Evolutionary conservation across 2,329 filamentous ascomycete genomes (phyloP), one percentile per base, ranked within the genome.

Genomic region (Fonsecaea multimorphosa): DNA sequence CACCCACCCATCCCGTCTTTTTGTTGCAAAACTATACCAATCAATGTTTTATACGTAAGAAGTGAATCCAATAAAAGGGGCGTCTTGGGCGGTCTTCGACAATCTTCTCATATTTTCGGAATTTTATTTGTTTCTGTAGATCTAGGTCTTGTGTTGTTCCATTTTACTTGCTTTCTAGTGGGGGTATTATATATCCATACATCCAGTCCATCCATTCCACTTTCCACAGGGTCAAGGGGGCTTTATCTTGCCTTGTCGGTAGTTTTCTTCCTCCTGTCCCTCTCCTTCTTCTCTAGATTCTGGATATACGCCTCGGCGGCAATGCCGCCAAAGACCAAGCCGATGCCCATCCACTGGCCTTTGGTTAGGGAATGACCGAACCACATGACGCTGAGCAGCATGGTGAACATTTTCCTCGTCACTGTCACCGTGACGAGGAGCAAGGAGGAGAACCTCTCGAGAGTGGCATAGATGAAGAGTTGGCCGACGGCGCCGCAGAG

Each of bases 321-420:
- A 75, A 99, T 93, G 58, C 94, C 95, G 29, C 93, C 93, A 81
- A 99, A 99, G 8, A 99, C 95, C 65, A 99, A 83, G 0, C 86
- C 89, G 34, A 99, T 93, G 69, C 95, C 95, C 6, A 96, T 81
- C 91, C 93, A 97, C 81, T 99, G 95, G 85, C 94, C 96, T n/a
- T 83, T 80, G 31, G 87, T 91, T 56, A 99, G 85, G 69, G 86
- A 87, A 78, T 99, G 95, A 31, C 95, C 95, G 77, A 98, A 99
- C 80, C 92, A 93, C 67, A 98, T 83, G 31, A 99, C 95, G 61
- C 92, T 97, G 58, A 98, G 84, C 66, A 98, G 92, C 95, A 99
- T 99, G 71, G 94, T 98, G 77, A 98, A 86, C 95, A 99, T 99
- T 83, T 99, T 99, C 75, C 95, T 86, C 53, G 95, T 99, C 53